A percentile compares a stretch with the other conserved stretches of the same genome.
Evolutionary conservation across 2,329 filamentous ascomycete genomes (phyloP).

Genomic region (Sporothrix curviconia): DNA sequence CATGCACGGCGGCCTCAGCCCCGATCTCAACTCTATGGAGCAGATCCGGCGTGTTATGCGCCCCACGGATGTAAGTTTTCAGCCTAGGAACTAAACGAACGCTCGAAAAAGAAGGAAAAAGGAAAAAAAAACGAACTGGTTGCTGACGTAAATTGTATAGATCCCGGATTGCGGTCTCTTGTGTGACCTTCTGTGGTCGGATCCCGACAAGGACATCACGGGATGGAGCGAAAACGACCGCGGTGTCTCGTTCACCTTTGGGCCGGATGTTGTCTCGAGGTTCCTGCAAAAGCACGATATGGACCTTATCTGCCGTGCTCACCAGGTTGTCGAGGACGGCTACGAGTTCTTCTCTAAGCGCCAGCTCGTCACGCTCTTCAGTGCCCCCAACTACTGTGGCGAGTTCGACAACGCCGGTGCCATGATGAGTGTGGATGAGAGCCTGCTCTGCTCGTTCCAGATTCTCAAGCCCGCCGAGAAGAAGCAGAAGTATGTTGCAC

Average conservation of each 20-base stretch:
- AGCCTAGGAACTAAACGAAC: background rate
- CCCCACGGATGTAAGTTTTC: constrained; percentile 82
- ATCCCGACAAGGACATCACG: constrained; percentile 98
- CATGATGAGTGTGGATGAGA: constrained; percentile 99
- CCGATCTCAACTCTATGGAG: constrained; percentile 98
- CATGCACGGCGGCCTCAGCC: constrained; percentile 96
- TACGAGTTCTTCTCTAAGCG: constrained; percentile 99
- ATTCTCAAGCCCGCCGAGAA: constrained; percentile 99
- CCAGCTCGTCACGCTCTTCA: constrained; percentile 94
- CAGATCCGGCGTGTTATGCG: constrained; percentile 99
- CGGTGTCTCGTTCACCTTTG: constrained; percentile 97
- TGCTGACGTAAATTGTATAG: constrained; percentile 39
- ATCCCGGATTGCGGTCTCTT: constrained; percentile 97
- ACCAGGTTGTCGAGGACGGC: constrained; percentile 97
- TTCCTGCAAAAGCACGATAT: constrained; percentile 99
- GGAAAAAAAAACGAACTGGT: constrained; percentile 13
- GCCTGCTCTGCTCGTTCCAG: constrained; percentile 97
- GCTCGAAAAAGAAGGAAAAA: background rate
- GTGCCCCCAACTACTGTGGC: constrained; percentile 97
- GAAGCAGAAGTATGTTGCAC: constrained; percentile 99
- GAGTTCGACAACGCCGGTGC: constrained; percentile 99
- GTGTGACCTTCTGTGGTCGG: constrained; percentile 96
- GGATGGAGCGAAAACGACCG: constrained; percentile 99
- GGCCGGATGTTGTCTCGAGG: constrained; percentile 90
- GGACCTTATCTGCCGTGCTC: constrained; percentile 97